phyloP scores from a whole-genome alignment of 2,329 filamentous ascomycete species.

The Penicillium sp. region DNA sequence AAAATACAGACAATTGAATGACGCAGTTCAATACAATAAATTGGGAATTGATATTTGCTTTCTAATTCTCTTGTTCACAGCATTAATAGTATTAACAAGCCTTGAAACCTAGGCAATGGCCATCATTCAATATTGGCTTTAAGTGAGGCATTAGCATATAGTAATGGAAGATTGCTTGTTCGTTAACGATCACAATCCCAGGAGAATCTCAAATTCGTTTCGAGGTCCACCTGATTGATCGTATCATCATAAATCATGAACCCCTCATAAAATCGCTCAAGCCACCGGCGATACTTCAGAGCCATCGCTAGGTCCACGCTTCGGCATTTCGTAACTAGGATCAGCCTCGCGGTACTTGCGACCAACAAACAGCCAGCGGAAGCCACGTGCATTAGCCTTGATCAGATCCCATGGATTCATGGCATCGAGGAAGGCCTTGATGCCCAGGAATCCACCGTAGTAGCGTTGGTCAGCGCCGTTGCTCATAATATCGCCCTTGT shows the following conservation, averaged over 20 bases:
- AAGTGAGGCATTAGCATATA: not conserved
- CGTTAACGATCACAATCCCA: not conserved
- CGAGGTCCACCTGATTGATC: not conserved
- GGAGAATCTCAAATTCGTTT: not conserved
- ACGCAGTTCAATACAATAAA: not conserved
- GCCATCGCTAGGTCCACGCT: not conserved
- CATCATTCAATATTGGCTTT: not conserved
- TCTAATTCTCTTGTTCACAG: not conserved
- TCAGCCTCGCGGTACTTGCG: conserved; percentile 44
- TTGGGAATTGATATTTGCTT: not conserved
- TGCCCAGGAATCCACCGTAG: conserved; percentile 44
- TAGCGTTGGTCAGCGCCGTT: conserved; percentile 30
- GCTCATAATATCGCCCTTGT: conserved; percentile 24
- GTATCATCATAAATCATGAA: conserved; percentile 1
- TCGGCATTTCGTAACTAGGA: conserved; percentile 22
- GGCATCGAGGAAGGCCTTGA: conserved; percentile 64
- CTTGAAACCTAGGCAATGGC: not conserved
- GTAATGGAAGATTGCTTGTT: not conserved
- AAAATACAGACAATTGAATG: not conserved
- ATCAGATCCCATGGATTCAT: conserved; percentile 76
- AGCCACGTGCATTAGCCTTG: conserved; percentile 70
- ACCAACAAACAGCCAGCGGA: conserved; percentile 75
- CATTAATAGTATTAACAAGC: not conserved
- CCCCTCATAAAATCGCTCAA: not conserved
- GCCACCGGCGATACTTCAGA: not conserved